These are phyloP conservation scores for Carex myosuroides DNA, from an alignment of 176 grass and related monocot genomes.

Conservation along the genomic window DNA sequence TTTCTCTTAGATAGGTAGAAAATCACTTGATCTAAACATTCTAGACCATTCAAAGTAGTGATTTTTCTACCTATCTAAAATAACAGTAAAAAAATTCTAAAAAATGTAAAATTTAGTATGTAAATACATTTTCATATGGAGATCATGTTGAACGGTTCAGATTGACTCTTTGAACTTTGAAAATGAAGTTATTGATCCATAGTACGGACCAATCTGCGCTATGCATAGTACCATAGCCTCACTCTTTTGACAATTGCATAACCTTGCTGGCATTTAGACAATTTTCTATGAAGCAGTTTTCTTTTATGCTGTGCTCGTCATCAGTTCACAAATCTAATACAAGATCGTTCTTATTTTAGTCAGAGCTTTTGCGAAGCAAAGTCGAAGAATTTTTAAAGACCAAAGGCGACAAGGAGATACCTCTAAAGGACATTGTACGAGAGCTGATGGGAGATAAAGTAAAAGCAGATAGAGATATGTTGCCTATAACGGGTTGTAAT, in stretches of 20 bases:
- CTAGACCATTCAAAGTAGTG: no score
- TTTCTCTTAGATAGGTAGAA: no score
- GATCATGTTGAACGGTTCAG: no score
- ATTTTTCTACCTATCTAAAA: no score
- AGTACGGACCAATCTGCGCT: no score
- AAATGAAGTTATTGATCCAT: no score
- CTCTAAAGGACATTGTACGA: conserved; percentile 52
- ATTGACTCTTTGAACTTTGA: no score
- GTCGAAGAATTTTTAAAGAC: conserved; percentile 40
- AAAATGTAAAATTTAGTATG: no score
- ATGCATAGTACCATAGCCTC: no score
- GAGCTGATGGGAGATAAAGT: conserved; percentile 52
- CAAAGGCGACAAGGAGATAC: conserved; percentile 22
- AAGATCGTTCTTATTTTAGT: conserved; percentile 25
- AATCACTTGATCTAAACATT: no score
- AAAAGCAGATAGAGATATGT: conserved; percentile 40
- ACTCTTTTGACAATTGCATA: background rate
- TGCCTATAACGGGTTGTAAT: conserved; percentile 46
- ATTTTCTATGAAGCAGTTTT: background rate
- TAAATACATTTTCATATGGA: no score
- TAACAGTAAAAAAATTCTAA: no score
- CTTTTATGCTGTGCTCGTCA: background rate
- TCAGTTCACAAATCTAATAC: conserved; percentile 2
- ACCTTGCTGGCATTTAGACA: background rate
- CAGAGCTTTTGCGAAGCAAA: conserved; percentile 39